Base-by-base conservation (phyloP, 768 basidiomycete species). In the Boletus eberwhitei region DNA sequence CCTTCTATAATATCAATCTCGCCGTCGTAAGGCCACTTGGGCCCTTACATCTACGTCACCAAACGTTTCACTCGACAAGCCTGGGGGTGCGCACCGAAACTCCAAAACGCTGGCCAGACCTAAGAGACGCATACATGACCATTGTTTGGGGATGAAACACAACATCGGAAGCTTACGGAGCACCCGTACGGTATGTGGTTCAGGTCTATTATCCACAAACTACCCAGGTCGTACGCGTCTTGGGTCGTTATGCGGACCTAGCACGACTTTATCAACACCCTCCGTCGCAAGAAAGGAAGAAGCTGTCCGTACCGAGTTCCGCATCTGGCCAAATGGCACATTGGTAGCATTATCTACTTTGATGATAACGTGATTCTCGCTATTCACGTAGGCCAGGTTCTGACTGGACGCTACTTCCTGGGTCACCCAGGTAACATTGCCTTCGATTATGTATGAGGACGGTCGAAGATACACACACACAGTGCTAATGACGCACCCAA, bases 301-400 rank as follows among this genome's bases (percentile, higher is more conserved):
- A 35, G 3, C 9, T 1, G 19, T n/a, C 4, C 50, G 2, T 54
- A 90, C 88, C 29, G 88, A 79, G 59, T 85, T 81, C 39, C 89
- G 74, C 57, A 82, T 77, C 41, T 80, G 62, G 52, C 78, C 77
- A 24, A 66, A 69, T 16, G 74, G 69, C 1, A 90, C 78, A 42
- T 76, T 76, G 12, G 82, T 82, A 8, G 72, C 70, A 63, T 90
- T 89, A 74, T 92, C 90, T 7, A 92, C 89, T 61, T 79, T 83
- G 46, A 93, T 74, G 57, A 93, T 77, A 6, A 84, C 85, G 52
- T 85, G 81, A 8, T 87, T 84, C 1, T 77, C 77, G 40, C 62
- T 61, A 58, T 87, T 85, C 59, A 88, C 66, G 61, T 79, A 88
- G 5, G 83, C 82, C 19, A 91, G 74, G 1, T 74, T 63, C 55